These are phyloP conservation scores for Punica granatum DNA, from an alignment of 345 rosid genomes.

Conservation along the genomic window DNA sequence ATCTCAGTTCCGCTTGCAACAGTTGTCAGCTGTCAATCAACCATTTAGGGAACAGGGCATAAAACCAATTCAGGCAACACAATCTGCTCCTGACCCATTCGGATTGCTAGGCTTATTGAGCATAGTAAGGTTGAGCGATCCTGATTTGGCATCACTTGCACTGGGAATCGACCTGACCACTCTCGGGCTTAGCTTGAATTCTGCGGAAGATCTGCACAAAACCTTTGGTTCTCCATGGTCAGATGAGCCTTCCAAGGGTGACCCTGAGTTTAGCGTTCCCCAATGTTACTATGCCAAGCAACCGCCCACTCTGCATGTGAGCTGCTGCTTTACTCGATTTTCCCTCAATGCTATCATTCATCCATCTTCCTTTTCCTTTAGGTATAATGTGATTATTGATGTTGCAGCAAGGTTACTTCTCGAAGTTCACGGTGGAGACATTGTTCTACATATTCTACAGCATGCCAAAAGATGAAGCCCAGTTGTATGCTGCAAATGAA, in stretches of 20 bases:
- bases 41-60: constrained; percentile 81
- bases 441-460: constrained; percentile 90
- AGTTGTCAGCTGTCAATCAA: constrained; percentile 77
- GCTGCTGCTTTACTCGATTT: constrained; percentile 8
- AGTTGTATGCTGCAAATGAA: constrained; percentile 84
- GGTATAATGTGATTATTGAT: constrained; percentile 12
- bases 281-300: constrained; percentile 84
- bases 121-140: constrained; percentile 12
- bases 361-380: not conserved
- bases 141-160: constrained; percentile 18
- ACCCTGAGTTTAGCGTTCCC: constrained; percentile 87
- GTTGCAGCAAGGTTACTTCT: constrained; percentile 78
- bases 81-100: constrained; percentile 51
- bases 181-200: constrained; percentile 87
- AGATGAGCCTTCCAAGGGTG: constrained; percentile 90
- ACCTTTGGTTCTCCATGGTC: constrained; percentile 99
- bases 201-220: constrained; percentile 86
- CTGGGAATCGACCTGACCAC: constrained; percentile 78
- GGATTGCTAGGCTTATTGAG: constrained; percentile 16
- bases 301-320: constrained; percentile 76
- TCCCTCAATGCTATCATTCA: not conserved
- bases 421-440: constrained; percentile 63
- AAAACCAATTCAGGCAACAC: constrained; percentile 20
- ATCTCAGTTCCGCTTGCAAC: constrained; percentile 86
- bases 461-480: constrained; percentile 99